Conservation (phyloP, 208 protist genomes). For the Leishmania arabica region DNA sequence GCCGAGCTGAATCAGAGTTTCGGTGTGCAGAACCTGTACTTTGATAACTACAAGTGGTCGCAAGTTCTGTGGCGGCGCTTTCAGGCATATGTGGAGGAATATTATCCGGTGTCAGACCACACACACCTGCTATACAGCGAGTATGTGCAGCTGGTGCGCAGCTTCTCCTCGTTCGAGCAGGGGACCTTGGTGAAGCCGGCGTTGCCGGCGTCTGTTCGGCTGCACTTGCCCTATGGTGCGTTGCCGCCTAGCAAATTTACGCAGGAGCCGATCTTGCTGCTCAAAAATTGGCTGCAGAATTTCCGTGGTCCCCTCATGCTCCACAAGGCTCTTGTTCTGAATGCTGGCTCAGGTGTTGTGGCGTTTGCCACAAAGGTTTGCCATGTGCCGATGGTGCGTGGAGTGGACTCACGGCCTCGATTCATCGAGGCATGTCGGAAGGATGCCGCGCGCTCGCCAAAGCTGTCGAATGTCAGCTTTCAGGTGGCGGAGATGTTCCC, state of each 20-base stretch:
- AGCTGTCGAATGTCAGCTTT: slow-evolving; percentile 69
- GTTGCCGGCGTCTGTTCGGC: slow-evolving; percentile 40
- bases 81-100: slow-evolving; percentile 84
- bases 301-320: slow-evolving; percentile 70
- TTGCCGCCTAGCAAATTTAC: slow-evolving; percentile 47
- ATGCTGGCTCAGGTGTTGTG: slow-evolving; percentile 50
- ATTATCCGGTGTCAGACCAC: slow-evolving; percentile 81
- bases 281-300: slow-evolving; percentile 71
- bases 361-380: slow-evolving; percentile 55
- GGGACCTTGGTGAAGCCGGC: slow-evolving; percentile 52
- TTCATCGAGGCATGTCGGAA: slow-evolving; percentile 52
- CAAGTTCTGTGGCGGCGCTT: slow-evolving; percentile 88
- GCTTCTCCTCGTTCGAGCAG: slow-evolving; percentile 83
- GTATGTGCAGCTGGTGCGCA: slow-evolving; percentile 78
- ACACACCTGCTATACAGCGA: slow-evolving; percentile 79
- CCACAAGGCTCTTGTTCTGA: slow-evolving; percentile 67
- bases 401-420: slow-evolving; percentile 68
- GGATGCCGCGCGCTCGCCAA: slow-evolving; percentile 46
- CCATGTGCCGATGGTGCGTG: slow-evolving; percentile 83
- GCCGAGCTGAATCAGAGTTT: slow-evolving; percentile 87
- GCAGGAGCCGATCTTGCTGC: slow-evolving; percentile 74
- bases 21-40: slow-evolving; percentile 88
- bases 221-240: slow-evolving; percentile 83
- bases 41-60: slow-evolving; percentile 93
- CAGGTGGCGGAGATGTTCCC: slow-evolving; percentile 77